These are phyloP conservation scores for Solanum dulcamara DNA, from an alignment of 257 asterid species.

Conservation along the genomic window DNA sequence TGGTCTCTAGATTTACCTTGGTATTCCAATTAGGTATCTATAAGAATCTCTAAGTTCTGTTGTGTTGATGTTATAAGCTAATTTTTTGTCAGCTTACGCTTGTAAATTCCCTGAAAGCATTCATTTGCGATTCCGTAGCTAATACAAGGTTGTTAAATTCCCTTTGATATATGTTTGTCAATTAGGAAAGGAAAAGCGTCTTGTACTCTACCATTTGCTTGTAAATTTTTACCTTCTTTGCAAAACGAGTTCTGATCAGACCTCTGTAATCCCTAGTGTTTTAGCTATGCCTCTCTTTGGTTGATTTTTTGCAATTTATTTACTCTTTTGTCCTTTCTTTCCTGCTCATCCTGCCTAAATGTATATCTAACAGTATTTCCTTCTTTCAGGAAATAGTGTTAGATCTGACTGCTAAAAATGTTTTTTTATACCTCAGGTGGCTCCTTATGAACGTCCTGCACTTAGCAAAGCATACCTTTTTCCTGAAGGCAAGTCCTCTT, in stretches of 20 bases:
- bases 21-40: neutral
- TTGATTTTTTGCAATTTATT: neutral
- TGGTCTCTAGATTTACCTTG: neutral
- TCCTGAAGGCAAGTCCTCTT: conserved; percentile 69
- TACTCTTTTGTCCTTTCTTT: neutral
- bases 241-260: neutral
- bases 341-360: neutral
- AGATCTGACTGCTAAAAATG: neutral
- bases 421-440: conserved; percentile 48
- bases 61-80: neutral
- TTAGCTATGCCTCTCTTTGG: neutral
- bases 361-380: neutral
- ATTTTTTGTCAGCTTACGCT: neutral
- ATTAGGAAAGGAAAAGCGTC: neutral
- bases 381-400: neutral
- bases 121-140: neutral
- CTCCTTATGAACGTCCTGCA: conserved; percentile 99
- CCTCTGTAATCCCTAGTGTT: neutral
- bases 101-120: neutral
- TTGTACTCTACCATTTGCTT: neutral
- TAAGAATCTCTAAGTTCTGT: neutral
- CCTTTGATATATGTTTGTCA: neutral
- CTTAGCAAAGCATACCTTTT: conserved; percentile 91
- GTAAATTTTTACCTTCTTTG: neutral
- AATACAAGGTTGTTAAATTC: neutral